Conservation (phyloP, 768 basidiomycete species). For the Lepiota venenata region DNA sequence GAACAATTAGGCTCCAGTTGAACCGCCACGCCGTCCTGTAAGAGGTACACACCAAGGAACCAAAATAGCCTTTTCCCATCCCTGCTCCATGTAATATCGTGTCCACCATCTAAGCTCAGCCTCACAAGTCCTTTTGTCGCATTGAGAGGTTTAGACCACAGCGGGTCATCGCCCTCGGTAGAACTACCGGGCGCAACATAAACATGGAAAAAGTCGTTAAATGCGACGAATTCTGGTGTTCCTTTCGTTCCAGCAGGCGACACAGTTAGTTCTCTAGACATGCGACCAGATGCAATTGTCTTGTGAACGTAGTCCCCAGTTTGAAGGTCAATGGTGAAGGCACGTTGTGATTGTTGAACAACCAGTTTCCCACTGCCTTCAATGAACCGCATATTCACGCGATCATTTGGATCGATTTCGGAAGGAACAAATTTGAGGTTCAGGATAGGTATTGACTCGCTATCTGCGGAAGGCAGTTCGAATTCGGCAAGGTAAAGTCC, state of each 20-base stretch:
- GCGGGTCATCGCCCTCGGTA: conserved; percentile 35
- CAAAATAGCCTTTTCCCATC: conserved; percentile 69
- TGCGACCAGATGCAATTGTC: conserved; percentile 50
- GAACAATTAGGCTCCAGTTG: not conserved
- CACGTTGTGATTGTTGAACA: conserved; percentile 52
- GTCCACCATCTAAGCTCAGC: conserved; percentile 71
- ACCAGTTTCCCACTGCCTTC: conserved; percentile 50
- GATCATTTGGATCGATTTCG: conserved; percentile 42
- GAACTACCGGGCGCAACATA: conserved; percentile 47
- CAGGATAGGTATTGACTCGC: conserved; percentile 31
- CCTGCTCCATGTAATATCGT: conserved; percentile 59
- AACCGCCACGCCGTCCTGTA: not conserved
- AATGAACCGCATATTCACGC: conserved; percentile 53
- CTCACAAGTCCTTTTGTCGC: conserved; percentile 58
- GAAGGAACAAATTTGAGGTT: conserved; percentile 50
- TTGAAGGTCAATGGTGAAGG: conserved; percentile 33
- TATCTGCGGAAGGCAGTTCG: conserved; percentile 36
- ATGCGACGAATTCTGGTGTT: conserved; percentile 43
- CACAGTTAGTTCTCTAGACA: conserved; percentile 54
- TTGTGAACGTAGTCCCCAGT: conserved; percentile 44
- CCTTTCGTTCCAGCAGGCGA: conserved; percentile 25
- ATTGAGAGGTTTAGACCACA: conserved; percentile 73
- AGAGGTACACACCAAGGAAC: conserved; percentile 59
- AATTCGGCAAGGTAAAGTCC: conserved; percentile 68
- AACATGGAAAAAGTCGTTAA: conserved; percentile 69